These are phyloP conservation scores for Parietichytrium sp. DNA, from an alignment of 108 stramenopile species.

Conservation along the genomic window DNA sequence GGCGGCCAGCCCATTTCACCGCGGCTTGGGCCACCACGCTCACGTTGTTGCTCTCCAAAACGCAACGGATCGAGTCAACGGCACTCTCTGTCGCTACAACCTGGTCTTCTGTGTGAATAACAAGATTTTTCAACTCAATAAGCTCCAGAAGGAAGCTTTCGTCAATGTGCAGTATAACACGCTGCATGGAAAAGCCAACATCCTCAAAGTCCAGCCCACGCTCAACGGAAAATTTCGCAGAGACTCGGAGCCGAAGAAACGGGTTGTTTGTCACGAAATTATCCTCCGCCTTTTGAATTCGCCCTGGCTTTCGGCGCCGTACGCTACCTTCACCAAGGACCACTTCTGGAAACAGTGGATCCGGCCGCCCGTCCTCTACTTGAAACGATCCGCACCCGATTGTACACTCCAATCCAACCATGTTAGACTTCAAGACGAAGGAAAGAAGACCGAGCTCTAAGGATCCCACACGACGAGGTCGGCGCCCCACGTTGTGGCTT, in stretches of 20 bases:
- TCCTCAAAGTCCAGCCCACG: too few species aligned
- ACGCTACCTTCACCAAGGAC: background rate
- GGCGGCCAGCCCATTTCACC: background rate
- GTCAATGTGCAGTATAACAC: background rate
- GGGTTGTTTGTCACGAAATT: too few species aligned
- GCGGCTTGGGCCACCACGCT: background rate
- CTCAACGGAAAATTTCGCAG: too few species aligned
- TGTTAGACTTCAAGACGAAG: too few species aligned
- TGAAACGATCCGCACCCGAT: background rate
- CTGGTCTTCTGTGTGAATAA: background rate
- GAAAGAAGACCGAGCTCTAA: too few species aligned
- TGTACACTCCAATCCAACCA: too few species aligned
- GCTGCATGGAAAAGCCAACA: too few species aligned
- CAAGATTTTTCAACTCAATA: background rate
- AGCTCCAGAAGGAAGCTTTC: conserved; percentile 7
- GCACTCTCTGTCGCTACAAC: background rate
- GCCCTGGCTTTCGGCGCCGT: too few species aligned
- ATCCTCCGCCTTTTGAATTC: too few species aligned
- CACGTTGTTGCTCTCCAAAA: background rate
- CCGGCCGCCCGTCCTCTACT: background rate
- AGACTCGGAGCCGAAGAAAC: too few species aligned
- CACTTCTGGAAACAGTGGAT: background rate
- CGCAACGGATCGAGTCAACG: background rate
- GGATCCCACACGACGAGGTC: too few species aligned
- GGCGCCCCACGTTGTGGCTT: too few species aligned